Evolutionary conservation across 805 yeast genomes (phyloP), one percentile per base, ranked within the genome.

Genomic region (Barnettozyma pratensis): DNA sequence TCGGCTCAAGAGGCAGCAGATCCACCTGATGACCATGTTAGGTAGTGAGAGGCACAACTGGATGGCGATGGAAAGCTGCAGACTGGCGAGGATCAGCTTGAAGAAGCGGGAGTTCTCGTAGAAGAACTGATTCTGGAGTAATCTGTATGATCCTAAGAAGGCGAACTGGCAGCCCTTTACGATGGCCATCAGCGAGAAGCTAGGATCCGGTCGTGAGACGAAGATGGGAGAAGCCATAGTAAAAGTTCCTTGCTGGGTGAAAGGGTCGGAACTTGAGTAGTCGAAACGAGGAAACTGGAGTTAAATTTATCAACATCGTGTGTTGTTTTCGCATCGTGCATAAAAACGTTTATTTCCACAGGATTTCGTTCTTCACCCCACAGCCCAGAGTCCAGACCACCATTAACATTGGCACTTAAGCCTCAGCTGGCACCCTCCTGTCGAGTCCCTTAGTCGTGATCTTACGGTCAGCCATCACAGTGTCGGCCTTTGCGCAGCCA

Each of bases 201-300:
- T 53, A 1, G 54, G 40, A 29, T 47, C 55, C 19, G 57, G 56
- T 8, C 47, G 42, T 7, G 60, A 56, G 10, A 50, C 36, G 35
- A 56, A 55, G 2, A 56, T 48, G 4, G 60, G 60, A 14, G 60
- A 56, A 2, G 57, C 56, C 60, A 55, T 55, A 9, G n/a, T 27
- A 36, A 19, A 19, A 19, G 19, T 19, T 19, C 19, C 19, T 19
- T 19, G 19, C 19, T 19, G 19, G 3, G 3, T 19, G 19, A 19
- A 19, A 19, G 19, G 19, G 19, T 19, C 19, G 19, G 3, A 19
- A 19, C 19, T 19, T 19, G 19, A 19, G 19, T 19, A 19, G 19
- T 19, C 19, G 19, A 19, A 3, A 19, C 19, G 3, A 19, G 19
- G 19, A 19, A 19, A 19, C 19, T 19, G 19, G 19, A 19, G 19